Evolutionary conservation across 768 basidiomycete species (phyloP).

Genomic region (Xerocomellus chrysenteron): DNA sequence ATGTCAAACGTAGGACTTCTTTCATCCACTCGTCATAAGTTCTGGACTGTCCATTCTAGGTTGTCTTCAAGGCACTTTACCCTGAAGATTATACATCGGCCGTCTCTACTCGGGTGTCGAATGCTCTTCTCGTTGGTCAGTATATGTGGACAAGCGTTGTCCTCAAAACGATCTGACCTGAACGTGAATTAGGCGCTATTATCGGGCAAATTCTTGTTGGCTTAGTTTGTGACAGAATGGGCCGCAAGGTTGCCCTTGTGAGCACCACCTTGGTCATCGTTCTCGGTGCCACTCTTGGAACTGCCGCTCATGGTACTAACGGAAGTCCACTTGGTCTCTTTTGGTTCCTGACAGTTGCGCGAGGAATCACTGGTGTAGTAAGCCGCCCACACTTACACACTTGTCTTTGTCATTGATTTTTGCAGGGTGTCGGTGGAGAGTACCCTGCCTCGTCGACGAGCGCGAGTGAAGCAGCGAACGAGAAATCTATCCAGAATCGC

Average conservation of each 20-base stretch:
- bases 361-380: constrained; percentile 69
- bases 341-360: constrained; percentile 72
- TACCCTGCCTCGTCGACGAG: constrained; percentile 72
- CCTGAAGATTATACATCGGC: constrained; percentile 57
- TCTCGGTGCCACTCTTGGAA: constrained; percentile 63
- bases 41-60: constrained; percentile 38
- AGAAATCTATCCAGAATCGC: constrained; percentile 55
- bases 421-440: constrained; percentile 71
- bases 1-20: constrained; percentile 53
- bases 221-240: constrained; percentile 67
- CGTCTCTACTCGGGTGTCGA: constrained; percentile 68
- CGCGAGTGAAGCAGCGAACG: constrained; percentile 73
- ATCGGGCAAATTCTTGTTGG: constrained; percentile 64
- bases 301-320: constrained; percentile 62
- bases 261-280: constrained; percentile 68
- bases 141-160: neutral
- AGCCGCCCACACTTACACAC: constrained; percentile 17
- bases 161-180: neutral
- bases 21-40: neutral
- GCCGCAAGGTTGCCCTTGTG: constrained; percentile 75
- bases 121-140: constrained; percentile 67
- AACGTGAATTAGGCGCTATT: constrained; percentile 47
- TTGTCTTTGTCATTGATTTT: constrained; percentile 1
- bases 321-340: constrained; percentile 60
- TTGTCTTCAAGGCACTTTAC: constrained; percentile 64